A percentile compares a stretch with the other conserved stretches of the same genome.
Conservation (phyloP, 2,329 filamentous ascomycete species). For the Epichloe gansuensis region DNA sequence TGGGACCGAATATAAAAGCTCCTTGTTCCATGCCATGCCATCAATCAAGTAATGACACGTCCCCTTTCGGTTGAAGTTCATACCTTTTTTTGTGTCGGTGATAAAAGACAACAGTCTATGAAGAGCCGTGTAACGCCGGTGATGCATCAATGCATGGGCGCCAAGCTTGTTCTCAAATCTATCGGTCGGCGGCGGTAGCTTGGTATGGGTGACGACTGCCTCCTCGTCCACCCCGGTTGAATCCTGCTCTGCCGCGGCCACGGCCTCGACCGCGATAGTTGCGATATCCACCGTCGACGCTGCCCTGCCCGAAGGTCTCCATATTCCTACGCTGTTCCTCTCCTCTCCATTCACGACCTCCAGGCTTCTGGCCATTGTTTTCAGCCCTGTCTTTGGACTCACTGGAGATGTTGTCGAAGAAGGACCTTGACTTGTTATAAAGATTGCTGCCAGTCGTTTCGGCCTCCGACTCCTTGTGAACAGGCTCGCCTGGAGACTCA, state of each 20-base stretch:
- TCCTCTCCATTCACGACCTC: constrained; percentile 75
- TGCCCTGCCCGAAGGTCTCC: constrained; percentile 94
- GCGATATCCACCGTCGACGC: constrained; percentile 69
- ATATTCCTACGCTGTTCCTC: constrained; percentile 94
- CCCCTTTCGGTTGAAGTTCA: background rate
- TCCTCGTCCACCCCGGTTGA: constrained; percentile 27
- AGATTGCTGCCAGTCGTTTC: constrained; percentile 28
- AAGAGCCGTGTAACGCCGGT: background rate
- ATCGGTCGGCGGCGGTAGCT: constrained; percentile 16
- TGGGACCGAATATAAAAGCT: background rate
- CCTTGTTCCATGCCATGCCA: background rate
- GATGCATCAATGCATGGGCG: background rate
- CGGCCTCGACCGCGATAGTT: constrained; percentile 71
- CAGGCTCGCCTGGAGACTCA: constrained; percentile 33
- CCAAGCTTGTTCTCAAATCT: constrained; percentile 1
- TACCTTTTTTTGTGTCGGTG: background rate
- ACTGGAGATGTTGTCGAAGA: constrained; percentile 97
- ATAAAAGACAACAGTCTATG: background rate
- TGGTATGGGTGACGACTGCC: constrained; percentile 22
- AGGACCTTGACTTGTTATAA: constrained; percentile 82
- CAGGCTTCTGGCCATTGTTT: constrained; percentile 51
- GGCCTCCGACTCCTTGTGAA: constrained; percentile 26
- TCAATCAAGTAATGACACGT: background rate
- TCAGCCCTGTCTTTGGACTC: constrained; percentile 83
- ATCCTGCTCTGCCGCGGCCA: constrained; percentile 38